These are phyloP conservation scores for Claviceps capensis DNA, from an alignment of 2,329 filamentous ascomycete species.

Conservation along the genomic window DNA sequence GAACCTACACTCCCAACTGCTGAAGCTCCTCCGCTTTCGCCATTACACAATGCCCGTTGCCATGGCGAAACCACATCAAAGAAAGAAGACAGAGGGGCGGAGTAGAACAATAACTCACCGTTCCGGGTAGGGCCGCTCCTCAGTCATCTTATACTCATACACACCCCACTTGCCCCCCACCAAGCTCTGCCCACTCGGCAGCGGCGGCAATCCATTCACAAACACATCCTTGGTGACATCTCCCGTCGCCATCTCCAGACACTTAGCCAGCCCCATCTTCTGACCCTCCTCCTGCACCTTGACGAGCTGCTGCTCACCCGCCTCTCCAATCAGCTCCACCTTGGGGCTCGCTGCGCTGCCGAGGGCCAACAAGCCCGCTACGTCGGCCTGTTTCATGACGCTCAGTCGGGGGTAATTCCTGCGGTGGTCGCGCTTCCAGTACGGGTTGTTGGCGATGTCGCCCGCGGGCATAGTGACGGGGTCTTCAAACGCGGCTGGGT, in stretches of 20 bases:
- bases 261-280: constrained; percentile 52
- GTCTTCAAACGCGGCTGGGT: constrained; percentile 26
- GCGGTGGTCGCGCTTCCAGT: constrained; percentile 83
- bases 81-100: constrained; percentile 1
- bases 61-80: neutral
- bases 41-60: neutral
- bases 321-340: constrained; percentile 61
- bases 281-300: constrained; percentile 62
- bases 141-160: constrained; percentile 51
- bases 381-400: constrained; percentile 70
- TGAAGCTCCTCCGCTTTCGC: too few relatives aligned
- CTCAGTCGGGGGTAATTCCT: constrained; percentile 70
- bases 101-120: constrained; percentile 36
- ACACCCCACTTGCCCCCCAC: constrained; percentile 44
- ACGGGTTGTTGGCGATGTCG: constrained; percentile 30
- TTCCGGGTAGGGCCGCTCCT: constrained; percentile 52
- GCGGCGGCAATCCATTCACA: constrained; percentile 70
- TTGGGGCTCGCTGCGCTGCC: constrained; percentile 73
- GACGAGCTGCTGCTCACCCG: constrained; percentile 51
- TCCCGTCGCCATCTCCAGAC: constrained; percentile 43
- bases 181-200: constrained; percentile 57
- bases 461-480: constrained; percentile 44
- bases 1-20: too few relatives aligned
- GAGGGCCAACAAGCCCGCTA: constrained; percentile 71
- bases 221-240: constrained; percentile 50